A percentile compares a stretch with the other conserved stretches of the same genome.
These are phyloP conservation scores for Glebionis coronaria DNA, from an alignment of 129 eudicot genomes.

Conservation along the genomic window DNA sequence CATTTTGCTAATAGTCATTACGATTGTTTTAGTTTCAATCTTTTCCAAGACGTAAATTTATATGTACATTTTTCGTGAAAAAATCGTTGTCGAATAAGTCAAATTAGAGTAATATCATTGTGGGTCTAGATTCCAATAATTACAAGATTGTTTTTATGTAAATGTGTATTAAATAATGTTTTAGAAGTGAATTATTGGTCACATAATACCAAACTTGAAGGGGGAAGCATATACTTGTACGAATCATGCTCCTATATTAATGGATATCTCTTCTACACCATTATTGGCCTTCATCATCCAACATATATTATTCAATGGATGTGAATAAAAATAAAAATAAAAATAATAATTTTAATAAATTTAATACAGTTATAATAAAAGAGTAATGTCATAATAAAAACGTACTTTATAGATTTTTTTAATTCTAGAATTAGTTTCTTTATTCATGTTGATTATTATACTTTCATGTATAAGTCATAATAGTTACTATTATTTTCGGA, in stretches of 20 bases:
- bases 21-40: no score
- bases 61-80: constrained; percentile 1
- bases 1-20: no score
- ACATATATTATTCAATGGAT: constrained; percentile 8
- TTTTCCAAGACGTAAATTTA: no score
- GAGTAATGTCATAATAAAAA: no score
- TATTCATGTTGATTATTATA: no score
- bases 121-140: constrained; percentile 34
- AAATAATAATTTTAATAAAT: no score
- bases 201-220: constrained; percentile 30
- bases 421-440: no score
- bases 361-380: no score
- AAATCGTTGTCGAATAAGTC: constrained; percentile 3
- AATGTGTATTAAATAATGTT: constrained; percentile 18
- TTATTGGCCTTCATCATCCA: constrained; percentile 27
- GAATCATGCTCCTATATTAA: constrained; percentile 31
- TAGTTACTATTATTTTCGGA: no score
- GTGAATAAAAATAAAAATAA: no score
- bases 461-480: no score
- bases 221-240: constrained; percentile 38
- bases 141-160: constrained; percentile 18
- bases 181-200: constrained; percentile 33
- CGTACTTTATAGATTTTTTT: no score
- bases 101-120: constrained; percentile 11
- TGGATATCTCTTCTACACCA: constrained; percentile 17